These are phyloP conservation scores for Cicer pinnatifidum DNA, from an alignment of 306 rosid genomes.

Conservation along the genomic window DNA sequence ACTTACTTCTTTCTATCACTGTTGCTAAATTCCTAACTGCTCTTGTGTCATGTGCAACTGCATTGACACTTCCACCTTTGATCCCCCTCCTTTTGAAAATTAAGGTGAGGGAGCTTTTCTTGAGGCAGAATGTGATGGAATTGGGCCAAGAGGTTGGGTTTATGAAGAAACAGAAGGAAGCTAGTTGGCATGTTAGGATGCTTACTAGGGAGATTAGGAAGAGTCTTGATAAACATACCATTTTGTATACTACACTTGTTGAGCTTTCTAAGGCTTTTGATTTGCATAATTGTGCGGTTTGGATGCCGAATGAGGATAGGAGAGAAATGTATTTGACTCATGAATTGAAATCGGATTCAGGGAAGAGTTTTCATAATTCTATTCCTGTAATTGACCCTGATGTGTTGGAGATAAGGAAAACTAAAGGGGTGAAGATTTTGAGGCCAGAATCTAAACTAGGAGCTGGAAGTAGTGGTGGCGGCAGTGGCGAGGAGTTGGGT, in stretches of 20 bases:
- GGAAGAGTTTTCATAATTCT: slow-evolving; percentile 42
- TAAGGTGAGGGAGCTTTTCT: slow-evolving; percentile 74
- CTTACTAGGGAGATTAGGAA: slow-evolving; percentile 75
- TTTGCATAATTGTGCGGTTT: slow-evolving; percentile 78
- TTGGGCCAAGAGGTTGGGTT: slow-evolving; percentile 80
- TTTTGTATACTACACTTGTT: slow-evolving; percentile 75
- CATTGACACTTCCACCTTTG: slow-evolving; percentile 69
- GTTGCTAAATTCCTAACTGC: slow-evolving; percentile 82
- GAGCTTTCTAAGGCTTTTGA: slow-evolving; percentile 80
- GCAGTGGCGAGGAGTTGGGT: slow-evolving; percentile 53
- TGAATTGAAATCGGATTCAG: slow-evolving; percentile 59
- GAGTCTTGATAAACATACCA: slow-evolving; percentile 76
- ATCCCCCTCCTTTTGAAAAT: slow-evolving; percentile 76
- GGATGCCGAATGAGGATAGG: slow-evolving; percentile 74
- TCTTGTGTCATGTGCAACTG: slow-evolving; percentile 83
- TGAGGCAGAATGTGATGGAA: slow-evolving; percentile 76
- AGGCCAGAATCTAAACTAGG: slow-evolving; percentile 68
- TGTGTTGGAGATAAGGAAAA: slow-evolving; percentile 60
- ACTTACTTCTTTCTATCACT: slow-evolving; percentile 63
- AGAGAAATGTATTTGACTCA: slow-evolving; percentile 67
- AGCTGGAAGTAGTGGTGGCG: slow-evolving; percentile 63
- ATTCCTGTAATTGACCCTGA: slow-evolving; percentile 63
- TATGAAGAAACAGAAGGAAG: slow-evolving; percentile 81
- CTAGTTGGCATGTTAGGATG: slow-evolving; percentile 86
- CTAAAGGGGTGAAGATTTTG: slow-evolving; percentile 66